Evolutionary conservation across 106 monocot genomes (phyloP).

Genomic region (Allium cepa): DNA sequence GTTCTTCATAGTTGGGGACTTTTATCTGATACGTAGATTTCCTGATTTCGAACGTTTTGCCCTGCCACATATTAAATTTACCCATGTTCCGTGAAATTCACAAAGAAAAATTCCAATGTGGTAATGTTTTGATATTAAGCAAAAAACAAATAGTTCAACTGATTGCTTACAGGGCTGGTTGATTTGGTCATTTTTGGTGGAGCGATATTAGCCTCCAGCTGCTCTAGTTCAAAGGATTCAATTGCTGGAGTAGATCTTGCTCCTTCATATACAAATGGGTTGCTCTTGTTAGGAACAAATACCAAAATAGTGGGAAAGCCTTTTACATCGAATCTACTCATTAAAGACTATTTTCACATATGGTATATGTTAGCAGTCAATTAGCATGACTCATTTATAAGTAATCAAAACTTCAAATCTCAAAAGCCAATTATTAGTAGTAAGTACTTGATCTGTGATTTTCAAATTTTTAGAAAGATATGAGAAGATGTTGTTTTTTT

Average conservation of each 20-base stretch:
- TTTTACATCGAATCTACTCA: constrained; percentile 97
- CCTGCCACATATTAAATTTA: too few relatives aligned
- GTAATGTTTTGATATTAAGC: neutral
- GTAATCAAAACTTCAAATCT: neutral
- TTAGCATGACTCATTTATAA: neutral
- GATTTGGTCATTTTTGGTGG: constrained; percentile 76
- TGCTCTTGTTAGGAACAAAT: constrained; percentile 83
- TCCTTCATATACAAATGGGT: constrained; percentile 76
- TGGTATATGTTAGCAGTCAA: too few relatives aligned
- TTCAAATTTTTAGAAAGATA: too few relatives aligned
- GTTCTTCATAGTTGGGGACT: too few relatives aligned
- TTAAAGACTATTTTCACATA: constrained; percentile 55
- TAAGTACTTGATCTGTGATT: too few relatives aligned
- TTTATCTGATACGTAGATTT: too few relatives aligned
- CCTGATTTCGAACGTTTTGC: too few relatives aligned
- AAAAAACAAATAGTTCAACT: neutral
- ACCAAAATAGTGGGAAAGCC: constrained; percentile 97
- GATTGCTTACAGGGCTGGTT: constrained; percentile 54
- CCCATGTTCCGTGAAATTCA: too few relatives aligned
- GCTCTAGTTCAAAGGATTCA: constrained; percentile 83
- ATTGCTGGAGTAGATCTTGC: constrained; percentile 71
- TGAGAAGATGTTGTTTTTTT: too few relatives aligned
- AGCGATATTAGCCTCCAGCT: constrained; percentile 62
- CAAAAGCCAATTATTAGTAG: constrained; percentile 31
- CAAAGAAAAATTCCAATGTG: too few relatives aligned